Evolutionary conservation across 768 basidiomycete genomes (phyloP).

Genomic region (Pisolithus marmoratus): DNA sequence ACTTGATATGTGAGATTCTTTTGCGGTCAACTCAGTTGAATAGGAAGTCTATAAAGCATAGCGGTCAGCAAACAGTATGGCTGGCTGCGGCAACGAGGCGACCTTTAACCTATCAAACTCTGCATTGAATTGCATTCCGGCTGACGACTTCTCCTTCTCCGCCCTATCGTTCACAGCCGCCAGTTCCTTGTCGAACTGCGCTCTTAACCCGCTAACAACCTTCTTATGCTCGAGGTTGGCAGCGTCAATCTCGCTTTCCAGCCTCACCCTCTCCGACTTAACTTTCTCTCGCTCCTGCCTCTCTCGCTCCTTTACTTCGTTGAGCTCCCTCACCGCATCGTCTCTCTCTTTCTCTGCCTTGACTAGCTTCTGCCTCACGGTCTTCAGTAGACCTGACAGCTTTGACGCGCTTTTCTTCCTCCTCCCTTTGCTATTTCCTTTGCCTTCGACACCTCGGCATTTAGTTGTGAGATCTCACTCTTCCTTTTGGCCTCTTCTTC

Average conservation of each 20-base stretch:
- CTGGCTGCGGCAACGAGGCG: slow-evolving; percentile 5
- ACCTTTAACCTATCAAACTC: slow-evolving; percentile 76
- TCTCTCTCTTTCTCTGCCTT: slow-evolving; percentile 94
- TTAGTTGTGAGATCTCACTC: slow-evolving; percentile 53
- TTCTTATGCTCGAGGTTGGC: slow-evolving; percentile 60
- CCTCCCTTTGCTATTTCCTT: slow-evolving; percentile 74
- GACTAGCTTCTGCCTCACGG: slow-evolving; percentile 94
- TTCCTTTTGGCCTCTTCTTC: slow-evolving; percentile 45
- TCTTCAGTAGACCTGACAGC: slow-evolving; percentile 89
- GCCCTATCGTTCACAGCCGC: slow-evolving; percentile 52
- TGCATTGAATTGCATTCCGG: slow-evolving; percentile 70
- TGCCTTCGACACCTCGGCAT: slow-evolving; percentile 55
- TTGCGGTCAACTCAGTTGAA: slow-evolving; percentile 58
- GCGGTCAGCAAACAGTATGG: not conserved
- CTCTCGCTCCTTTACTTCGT: slow-evolving; percentile 46
- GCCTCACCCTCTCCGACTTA: slow-evolving; percentile 41
- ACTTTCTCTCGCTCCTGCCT: slow-evolving; percentile 42
- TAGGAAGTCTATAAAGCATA: slow-evolving; percentile 51
- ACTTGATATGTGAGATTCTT: slow-evolving; percentile 55
- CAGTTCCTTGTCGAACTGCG: slow-evolving; percentile 72
- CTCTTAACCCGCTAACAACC: slow-evolving; percentile 50
- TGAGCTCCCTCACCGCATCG: slow-evolving; percentile 59
- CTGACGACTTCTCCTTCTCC: slow-evolving; percentile 66
- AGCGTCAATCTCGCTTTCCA: slow-evolving; percentile 61
- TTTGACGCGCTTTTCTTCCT: slow-evolving; percentile 96